Percentiles rank a stretch among this genome's conserved stretches.
Conservation (phyloP, 2,329 filamentous ascomycete species). For the Orbilia blumenaviensis region DNA sequence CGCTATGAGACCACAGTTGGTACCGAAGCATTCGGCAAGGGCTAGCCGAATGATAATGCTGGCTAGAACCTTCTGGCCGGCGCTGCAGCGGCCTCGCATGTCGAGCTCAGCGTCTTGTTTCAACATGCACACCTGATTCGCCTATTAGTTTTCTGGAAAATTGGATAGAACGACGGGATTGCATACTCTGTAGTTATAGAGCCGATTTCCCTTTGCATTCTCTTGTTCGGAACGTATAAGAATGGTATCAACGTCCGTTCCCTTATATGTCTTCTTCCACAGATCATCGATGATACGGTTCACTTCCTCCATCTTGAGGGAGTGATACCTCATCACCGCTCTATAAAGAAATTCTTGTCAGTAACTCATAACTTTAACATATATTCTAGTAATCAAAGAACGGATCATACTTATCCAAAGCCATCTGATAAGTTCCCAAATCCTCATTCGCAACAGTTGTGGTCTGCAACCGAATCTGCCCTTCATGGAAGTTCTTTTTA, state of each 20-base stretch:
- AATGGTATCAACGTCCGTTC: conserved; percentile 96
- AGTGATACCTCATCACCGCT: conserved; percentile 96
- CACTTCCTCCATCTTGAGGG: conserved; percentile 97
- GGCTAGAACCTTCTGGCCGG: conserved; percentile 94
- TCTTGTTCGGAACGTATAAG: conserved; percentile 93
- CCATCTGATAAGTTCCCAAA: conserved; percentile 79
- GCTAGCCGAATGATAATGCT: conserved; percentile 97
- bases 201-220: conserved; percentile 75
- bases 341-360: conserved; percentile 33
- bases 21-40: conserved; percentile 93
- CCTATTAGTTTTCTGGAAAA: background rate
- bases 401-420: conserved; percentile 74
- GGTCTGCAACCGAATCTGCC: conserved; percentile 65
- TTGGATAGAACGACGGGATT: background rate
- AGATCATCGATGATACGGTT: conserved; percentile 93
- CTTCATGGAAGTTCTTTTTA: conserved; percentile 78
- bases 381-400: no score
- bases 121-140: conserved; percentile 79
- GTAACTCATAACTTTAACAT: background rate
- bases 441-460: conserved; percentile 94
- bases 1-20: conserved; percentile 94
- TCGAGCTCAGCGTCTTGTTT: conserved; percentile 98
- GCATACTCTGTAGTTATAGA: conserved; percentile 85
- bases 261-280: conserved; percentile 97
- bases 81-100: conserved; percentile 97